Conservation (phyloP, 2,329 filamentous ascomycete genomes). For the Claviceps sp. region DNA sequence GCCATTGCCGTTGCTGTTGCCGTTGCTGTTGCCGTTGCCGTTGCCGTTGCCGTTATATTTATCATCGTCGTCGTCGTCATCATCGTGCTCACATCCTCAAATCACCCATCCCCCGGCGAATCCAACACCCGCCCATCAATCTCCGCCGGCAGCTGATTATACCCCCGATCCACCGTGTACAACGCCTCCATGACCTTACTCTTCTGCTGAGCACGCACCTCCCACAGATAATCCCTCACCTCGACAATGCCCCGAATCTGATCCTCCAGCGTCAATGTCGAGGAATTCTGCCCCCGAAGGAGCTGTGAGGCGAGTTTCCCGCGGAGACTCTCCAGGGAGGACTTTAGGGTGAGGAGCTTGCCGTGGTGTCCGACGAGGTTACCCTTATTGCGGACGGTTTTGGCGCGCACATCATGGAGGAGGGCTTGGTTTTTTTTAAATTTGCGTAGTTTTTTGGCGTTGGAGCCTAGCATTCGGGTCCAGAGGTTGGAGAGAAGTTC, state of each 20-base stretch:
- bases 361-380: constrained; percentile 78
- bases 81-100: too few relatives aligned
- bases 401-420: constrained; percentile 63
- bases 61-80: too few relatives aligned
- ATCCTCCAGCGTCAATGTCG: constrained; percentile 63
- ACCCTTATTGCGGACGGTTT: constrained; percentile 77
- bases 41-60: too few relatives aligned
- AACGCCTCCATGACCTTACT: constrained; percentile 69
- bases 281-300: constrained; percentile 54
- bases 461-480: constrained; percentile 70
- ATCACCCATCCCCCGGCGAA: too few relatives aligned
- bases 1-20: too few relatives aligned
- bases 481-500: constrained; percentile 76
- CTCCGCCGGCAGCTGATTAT: not conserved
- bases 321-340: constrained; percentile 72
- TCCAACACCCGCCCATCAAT: not conserved
- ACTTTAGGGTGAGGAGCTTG: constrained; percentile 69
- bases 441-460: constrained; percentile 64
- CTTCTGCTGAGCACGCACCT: constrained; percentile 67
- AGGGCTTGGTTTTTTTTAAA: constrained; percentile 82
- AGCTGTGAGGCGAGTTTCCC: constrained; percentile 75
- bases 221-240: constrained; percentile 65
- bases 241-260: constrained; percentile 75
- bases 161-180: constrained; percentile 8
- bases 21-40: too few relatives aligned